Evolutionary conservation across 2,329 filamentous ascomycete genomes (phyloP), one percentile per base, ranked within the genome.

Genomic region (Dendryphion nanum): DNA sequence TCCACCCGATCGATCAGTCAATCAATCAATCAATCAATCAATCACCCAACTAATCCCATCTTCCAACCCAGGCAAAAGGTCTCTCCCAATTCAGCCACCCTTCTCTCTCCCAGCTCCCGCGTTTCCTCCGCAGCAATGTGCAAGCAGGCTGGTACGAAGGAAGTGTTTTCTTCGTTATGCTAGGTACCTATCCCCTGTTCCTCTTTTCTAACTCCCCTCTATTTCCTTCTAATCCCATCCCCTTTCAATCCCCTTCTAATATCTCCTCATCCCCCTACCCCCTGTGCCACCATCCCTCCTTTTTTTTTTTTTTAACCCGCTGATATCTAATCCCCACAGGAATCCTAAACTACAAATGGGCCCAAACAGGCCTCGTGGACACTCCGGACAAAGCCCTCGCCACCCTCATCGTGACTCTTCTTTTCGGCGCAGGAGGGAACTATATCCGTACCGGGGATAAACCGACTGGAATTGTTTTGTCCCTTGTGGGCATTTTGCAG

Each of bases 131-230:
- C 10, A 53, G 55, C 16, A 56, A 60, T 7, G 50, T 59, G n/a
- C 57, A 55, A 32, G 53, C 56, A 3, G 60, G 61, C 7, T 66
- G 61, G 62, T 66, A 62, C 32, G 60, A 66, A 35, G 62, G 62
- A 6, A 59, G 55, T 33, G 56, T 58, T 0, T 66, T 64, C 49
- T 62, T 66, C 31, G 36, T 54, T 3, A 60, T 66, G 14, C 47
- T 61, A 37, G 48, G 61, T 64, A 53, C 26, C 52, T 36, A 18
- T 16, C 28, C 8, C 14, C 14, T 30, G 6, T 4, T 21, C 19
- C 30, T 30, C 14, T 21, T 32, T 37, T 32, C 18, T 28, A 6
- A 10, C 5, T 20, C 24, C 4, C 17, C 18, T 15, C 24, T 13
- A 30, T 13, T n/a, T 30, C 21, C 13, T 31, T 32, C 29, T 30